Conservation (phyloP, 2,329 filamentous ascomycete species). For the Aspergillus piperis region DNA sequence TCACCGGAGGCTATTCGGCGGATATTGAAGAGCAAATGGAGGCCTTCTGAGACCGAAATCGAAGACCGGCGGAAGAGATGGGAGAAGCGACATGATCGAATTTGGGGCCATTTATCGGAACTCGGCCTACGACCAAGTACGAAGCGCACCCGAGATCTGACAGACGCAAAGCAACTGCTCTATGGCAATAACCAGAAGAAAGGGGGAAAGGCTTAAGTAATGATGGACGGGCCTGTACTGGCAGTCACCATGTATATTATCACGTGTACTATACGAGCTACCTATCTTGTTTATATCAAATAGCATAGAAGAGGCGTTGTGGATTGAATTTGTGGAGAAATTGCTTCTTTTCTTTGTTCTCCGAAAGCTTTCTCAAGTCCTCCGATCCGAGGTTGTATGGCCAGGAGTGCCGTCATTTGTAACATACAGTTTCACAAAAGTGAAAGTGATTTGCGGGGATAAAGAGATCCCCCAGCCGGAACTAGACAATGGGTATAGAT, state of each 20-base stretch:
- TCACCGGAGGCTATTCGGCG: constrained; percentile 83
- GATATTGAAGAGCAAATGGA: constrained; percentile 67
- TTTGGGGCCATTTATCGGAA: constrained; percentile 50
- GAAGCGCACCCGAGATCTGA: constrained; percentile 35
- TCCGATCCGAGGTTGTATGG: not conserved
- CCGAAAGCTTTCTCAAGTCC: not conserved
- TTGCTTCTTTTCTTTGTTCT: not conserved
- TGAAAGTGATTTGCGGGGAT: not conserved
- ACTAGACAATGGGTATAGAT: too few species aligned
- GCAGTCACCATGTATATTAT: constrained; percentile 2
- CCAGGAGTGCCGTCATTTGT: not conserved
- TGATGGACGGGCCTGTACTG: too few species aligned
- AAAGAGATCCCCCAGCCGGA: not conserved
- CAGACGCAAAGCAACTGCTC: constrained; percentile 32
- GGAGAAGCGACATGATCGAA: constrained; percentile 47
- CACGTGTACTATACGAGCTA: not conserved
- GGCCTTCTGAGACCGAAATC: constrained; percentile 41
- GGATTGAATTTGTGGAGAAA: not conserved
- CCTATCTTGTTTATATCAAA: not conserved
- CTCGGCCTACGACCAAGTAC: constrained; percentile 60
- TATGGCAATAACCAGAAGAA: constrained; percentile 17
- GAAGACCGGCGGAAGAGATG: constrained; percentile 45
- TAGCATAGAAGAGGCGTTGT: not conserved
- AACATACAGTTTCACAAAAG: not conserved
- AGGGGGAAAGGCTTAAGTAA: not conserved